Conservation (phyloP, 768 basidiomycete genomes). For the Kwoniella heveanensis region DNA sequence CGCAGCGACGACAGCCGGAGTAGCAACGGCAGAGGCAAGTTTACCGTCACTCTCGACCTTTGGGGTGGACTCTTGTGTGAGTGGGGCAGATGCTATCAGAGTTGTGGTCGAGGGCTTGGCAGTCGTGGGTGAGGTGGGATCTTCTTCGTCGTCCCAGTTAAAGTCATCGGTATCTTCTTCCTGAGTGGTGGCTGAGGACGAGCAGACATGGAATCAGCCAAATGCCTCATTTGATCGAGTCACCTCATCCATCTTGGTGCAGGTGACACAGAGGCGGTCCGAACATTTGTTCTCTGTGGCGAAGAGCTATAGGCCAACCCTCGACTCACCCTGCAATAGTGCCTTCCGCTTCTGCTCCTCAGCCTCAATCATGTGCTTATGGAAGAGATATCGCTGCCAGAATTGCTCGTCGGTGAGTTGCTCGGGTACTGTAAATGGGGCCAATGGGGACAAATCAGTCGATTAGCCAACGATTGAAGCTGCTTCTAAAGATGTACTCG, state of each 20-base stretch:
- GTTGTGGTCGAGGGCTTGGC: slow-evolving; percentile 4
- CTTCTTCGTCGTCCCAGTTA: slow-evolving; percentile 55
- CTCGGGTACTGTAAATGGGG: slow-evolving; percentile 42
- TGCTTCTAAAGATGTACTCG: background rate
- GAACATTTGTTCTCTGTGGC: no score
- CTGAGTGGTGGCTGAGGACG: slow-evolving; percentile 30
- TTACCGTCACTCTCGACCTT: slow-evolving; percentile 25
- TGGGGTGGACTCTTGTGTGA: slow-evolving; percentile 12
- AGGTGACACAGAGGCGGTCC: background rate
- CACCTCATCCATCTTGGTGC: background rate
- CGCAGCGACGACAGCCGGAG: background rate
- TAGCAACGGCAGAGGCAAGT: slow-evolving; percentile 2
- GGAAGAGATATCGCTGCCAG: slow-evolving; percentile 56
- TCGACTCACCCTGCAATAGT: slow-evolving; percentile 44
- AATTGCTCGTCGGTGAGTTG: slow-evolving; percentile 50
- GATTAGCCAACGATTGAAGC: background rate
- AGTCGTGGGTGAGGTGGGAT: slow-evolving; percentile 10
- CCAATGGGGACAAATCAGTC: slow-evolving; percentile 1
- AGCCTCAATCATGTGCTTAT: slow-evolving; percentile 51
- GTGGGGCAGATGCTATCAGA: background rate
- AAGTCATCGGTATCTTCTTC: slow-evolving; percentile 49
- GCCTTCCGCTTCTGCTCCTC: slow-evolving; percentile 52
- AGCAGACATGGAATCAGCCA: no score
- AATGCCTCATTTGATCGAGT: no score
- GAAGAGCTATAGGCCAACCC: no score